Conservation (phyloP, 306 rosid species). For the Begonia fuchsioides region DNA sequence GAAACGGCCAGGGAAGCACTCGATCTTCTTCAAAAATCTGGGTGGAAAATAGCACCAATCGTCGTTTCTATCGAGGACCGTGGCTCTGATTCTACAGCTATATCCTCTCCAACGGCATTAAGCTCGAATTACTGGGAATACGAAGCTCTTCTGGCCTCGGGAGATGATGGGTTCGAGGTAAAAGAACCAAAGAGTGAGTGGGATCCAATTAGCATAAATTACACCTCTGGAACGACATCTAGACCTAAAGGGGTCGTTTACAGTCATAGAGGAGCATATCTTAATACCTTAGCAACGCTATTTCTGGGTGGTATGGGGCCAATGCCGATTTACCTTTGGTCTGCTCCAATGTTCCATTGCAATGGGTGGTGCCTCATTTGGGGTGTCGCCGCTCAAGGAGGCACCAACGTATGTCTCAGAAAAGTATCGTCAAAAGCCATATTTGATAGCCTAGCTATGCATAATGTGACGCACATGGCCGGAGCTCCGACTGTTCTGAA, state of each 20-base stretch:
- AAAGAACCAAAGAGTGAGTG: conserved; percentile 48
- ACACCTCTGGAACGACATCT: conserved; percentile 90
- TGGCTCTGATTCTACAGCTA: conserved; percentile 5
- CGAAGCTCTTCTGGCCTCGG: conserved; percentile 33
- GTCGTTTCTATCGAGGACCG: conserved; percentile 40
- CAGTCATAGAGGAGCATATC: conserved; percentile 76
- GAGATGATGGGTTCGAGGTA: conserved; percentile 29
- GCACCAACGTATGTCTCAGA: conserved; percentile 50
- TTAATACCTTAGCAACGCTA: conserved; percentile 55
- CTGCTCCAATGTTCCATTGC: conserved; percentile 77
- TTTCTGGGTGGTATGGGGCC: conserved; percentile 46
- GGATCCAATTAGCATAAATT: conserved; percentile 73
- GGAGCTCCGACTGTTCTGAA: conserved; percentile 77
- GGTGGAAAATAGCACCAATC: conserved; percentile 22
- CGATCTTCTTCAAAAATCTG: conserved; percentile 18
- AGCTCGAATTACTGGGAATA: conserved; percentile 27
- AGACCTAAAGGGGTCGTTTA: conserved; percentile 82
- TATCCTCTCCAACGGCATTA: conserved; percentile 3
- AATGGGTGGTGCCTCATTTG: conserved; percentile 86
- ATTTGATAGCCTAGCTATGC: conserved; percentile 31
- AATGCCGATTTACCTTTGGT: conserved; percentile 77
- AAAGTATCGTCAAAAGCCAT: conserved; percentile 46
- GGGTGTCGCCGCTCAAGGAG: conserved; percentile 79
- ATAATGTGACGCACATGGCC: conserved; percentile 70
- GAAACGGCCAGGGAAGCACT: conserved; percentile 43